Evolutionary conservation across 768 basidiomycete species (phyloP).

Genomic region (Lactarius sanguifluus): DNA sequence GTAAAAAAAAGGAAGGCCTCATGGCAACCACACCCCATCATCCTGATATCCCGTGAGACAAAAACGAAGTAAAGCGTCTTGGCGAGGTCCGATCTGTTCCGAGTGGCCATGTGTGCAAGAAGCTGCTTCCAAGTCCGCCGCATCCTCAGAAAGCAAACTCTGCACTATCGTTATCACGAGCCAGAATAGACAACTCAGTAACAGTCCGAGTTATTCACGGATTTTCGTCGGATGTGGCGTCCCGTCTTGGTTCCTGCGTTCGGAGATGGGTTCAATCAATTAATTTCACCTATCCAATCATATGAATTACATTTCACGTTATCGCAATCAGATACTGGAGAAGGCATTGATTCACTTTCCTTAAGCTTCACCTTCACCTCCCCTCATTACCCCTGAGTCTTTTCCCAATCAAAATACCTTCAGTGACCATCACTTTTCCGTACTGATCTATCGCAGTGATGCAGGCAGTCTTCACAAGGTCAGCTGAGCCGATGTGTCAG

Average conservation of each 20-base stretch:
- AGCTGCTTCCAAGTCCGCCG: not conserved
- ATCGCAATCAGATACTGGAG: not conserved
- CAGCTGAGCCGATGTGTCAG: not conserved
- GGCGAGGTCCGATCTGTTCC: not conserved
- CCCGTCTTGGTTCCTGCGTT: not conserved
- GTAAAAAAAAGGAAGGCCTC: not conserved
- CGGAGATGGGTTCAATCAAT: not conserved
- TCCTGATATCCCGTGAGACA: not conserved
- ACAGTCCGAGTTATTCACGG: not conserved
- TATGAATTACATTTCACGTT: not conserved
- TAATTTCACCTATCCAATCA: not conserved
- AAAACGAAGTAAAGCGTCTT: not conserved
- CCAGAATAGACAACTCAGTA: not conserved
- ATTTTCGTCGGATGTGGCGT: slow-evolving; percentile 1
- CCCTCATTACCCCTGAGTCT: not conserved
- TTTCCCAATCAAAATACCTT: not conserved
- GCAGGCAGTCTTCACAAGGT: not conserved
- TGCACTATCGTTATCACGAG: not conserved
- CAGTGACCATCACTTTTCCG: not conserved
- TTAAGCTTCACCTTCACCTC: no score
- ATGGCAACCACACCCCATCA: not conserved
- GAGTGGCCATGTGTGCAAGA: not conserved
- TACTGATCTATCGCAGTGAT: not conserved
- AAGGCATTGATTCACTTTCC: no score
- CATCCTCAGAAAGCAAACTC: not conserved